Conservation (phyloP, 495 filamentous ascomycete species). For the Aspergillus cristatus region DNA sequence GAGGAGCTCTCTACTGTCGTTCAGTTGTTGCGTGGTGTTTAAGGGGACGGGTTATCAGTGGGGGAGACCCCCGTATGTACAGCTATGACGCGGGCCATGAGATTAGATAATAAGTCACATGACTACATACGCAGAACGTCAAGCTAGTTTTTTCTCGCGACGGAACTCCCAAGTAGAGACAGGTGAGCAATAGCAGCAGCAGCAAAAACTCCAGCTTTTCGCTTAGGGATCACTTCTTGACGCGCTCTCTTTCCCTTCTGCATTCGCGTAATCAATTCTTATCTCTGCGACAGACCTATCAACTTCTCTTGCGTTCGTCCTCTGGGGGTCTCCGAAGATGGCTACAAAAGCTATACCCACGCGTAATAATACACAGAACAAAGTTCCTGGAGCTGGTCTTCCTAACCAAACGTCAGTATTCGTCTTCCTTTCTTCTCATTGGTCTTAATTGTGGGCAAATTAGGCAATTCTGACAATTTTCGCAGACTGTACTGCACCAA, state of each 20-base stretch:
- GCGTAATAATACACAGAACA: constrained; percentile 28
- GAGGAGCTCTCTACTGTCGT: constrained; percentile 99
- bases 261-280: not conserved
- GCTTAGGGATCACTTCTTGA: not conserved
- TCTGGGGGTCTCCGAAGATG: constrained; percentile 18
- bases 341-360: constrained; percentile 27
- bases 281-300: not conserved
- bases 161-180: constrained; percentile 4
- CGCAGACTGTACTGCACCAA: constrained; percentile 77
- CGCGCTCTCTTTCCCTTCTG: not conserved
- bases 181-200: no score
- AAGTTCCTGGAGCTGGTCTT: constrained; percentile 24
- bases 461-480: constrained; percentile 20
- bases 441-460: constrained; percentile 4
- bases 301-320: not conserved
- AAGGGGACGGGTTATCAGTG: not conserved
- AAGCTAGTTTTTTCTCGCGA: constrained; percentile 4
- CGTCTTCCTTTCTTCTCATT: constrained; percentile 3
- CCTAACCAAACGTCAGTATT: constrained; percentile 66
- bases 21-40: not conserved
- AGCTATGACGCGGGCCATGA: constrained; percentile 15
- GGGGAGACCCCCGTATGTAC: not conserved
- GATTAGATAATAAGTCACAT: constrained; percentile 22
- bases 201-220: constrained; percentile 7
- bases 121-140: constrained; percentile 4